These are phyloP conservation scores for Penicillium fimorum DNA, from an alignment of 495 filamentous ascomycete genomes.

Conservation along the genomic window DNA sequence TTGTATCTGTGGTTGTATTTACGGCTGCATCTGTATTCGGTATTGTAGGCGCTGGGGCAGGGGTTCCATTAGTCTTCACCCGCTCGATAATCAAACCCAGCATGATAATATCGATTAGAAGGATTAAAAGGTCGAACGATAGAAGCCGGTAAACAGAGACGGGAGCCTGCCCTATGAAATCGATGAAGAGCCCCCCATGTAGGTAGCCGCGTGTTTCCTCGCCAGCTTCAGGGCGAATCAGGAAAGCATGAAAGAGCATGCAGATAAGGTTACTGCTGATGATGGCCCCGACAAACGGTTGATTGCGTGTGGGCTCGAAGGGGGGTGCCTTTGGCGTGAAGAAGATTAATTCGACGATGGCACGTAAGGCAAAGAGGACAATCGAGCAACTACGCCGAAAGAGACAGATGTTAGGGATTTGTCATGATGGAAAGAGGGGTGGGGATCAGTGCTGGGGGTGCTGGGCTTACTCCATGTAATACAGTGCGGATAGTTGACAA, in stretches of 20 bases:
- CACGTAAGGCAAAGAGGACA: constrained; percentile 65
- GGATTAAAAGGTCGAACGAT: constrained; percentile 61
- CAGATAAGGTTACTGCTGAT: constrained; percentile 69
- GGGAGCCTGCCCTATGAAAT: constrained; percentile 85
- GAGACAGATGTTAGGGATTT: constrained; percentile 7
- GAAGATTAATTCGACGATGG: constrained; percentile 68
- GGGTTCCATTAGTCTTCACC: constrained; percentile 47
- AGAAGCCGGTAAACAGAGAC: constrained; percentile 63
- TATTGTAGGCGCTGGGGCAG: constrained; percentile 8
- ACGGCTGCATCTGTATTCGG: constrained; percentile 13
- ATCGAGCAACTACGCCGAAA: constrained; percentile 66
- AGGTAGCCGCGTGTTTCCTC: constrained; percentile 78
- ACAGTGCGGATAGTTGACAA: constrained; percentile 74
- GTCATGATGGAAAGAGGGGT: constrained; percentile 1
- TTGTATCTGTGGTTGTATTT: constrained; percentile 11
- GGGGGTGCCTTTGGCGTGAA: constrained; percentile 75
- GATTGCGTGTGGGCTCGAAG: constrained; percentile 59
- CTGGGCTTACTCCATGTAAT: constrained; percentile 81
- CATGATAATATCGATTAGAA: constrained; percentile 71
- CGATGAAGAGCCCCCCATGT: constrained; percentile 79
- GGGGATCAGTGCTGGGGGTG: neutral
- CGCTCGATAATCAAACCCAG: constrained; percentile 69
- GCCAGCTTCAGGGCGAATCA: constrained; percentile 61
- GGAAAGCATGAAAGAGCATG: constrained; percentile 66
- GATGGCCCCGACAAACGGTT: constrained; percentile 68